Percentiles rank a stretch among this genome's conserved stretches.
Evolutionary conservation across 1,139 yeast genomes (phyloP).

Genomic region (Kurtzmaniella quercitrusa): DNA sequence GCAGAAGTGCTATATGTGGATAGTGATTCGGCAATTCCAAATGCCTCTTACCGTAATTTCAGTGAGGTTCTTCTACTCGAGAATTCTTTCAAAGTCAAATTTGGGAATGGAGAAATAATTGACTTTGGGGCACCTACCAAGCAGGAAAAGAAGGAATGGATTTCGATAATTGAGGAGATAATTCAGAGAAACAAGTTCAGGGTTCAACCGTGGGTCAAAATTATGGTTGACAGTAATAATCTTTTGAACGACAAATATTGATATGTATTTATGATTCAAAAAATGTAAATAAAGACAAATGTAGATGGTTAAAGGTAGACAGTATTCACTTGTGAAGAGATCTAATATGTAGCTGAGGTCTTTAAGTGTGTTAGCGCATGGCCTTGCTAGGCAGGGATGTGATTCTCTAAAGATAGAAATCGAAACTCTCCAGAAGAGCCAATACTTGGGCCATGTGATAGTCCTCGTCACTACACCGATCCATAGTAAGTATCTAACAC

Average conservation of each 20-base stretch:
- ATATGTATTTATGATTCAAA: not conserved
- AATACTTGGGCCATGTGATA: too few relatives aligned
- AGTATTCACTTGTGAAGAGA: too few relatives aligned
- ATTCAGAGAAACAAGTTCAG: slow-evolving; percentile 51
- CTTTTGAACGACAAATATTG: slow-evolving; percentile 1
- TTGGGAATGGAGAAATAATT: slow-evolving; percentile 65
- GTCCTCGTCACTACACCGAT: too few relatives aligned
- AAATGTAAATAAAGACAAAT: too few relatives aligned
- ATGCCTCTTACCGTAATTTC: slow-evolving; percentile 44
- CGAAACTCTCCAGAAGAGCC: too few relatives aligned
- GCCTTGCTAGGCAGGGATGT: too few relatives aligned
- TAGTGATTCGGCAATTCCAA: slow-evolving; percentile 31
- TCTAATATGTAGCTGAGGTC: too few relatives aligned
- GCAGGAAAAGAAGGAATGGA: slow-evolving; percentile 56
- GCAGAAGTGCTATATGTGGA: slow-evolving; percentile 51
- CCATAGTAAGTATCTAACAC: too few relatives aligned
- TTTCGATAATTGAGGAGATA: slow-evolving; percentile 46
- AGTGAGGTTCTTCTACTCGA: slow-evolving; percentile 62
- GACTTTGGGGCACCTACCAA: slow-evolving; percentile 65
- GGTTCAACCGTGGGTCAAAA: slow-evolving; percentile 69
- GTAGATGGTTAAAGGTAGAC: too few relatives aligned
- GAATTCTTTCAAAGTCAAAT: slow-evolving; percentile 59
- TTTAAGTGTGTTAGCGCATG: too few relatives aligned
- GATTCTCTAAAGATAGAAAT: too few relatives aligned
- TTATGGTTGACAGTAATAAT: slow-evolving; percentile 25